Conservation (phyloP, 805 yeast species). For the Myxozyma neotropica region DNA sequence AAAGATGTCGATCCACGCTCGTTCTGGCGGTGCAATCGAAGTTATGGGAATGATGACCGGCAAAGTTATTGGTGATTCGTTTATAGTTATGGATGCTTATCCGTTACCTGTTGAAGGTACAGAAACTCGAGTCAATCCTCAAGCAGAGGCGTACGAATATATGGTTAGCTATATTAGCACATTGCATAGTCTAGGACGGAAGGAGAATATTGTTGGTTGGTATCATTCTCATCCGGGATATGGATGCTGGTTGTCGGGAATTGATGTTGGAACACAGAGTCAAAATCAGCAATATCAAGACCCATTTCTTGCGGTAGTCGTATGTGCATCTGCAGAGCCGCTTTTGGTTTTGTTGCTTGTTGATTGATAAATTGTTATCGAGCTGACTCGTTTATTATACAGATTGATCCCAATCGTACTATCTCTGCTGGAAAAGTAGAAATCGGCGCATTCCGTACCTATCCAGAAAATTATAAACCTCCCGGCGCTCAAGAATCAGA, state of each 20-base stretch:
- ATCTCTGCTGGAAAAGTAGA: constrained; percentile 65
- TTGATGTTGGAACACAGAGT: constrained; percentile 86
- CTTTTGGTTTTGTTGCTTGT: too few relatives aligned
- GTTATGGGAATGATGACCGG: constrained; percentile 97
- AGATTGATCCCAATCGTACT: constrained; percentile 75
- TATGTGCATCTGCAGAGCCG: constrained; percentile 15
- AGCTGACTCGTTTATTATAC: too few relatives aligned
- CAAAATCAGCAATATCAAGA: constrained; percentile 88
- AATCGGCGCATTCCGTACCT: constrained; percentile 87
- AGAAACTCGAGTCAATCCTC: constrained; percentile 93
- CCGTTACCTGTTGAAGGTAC: constrained; percentile 94
- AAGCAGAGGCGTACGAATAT: constrained; percentile 89
- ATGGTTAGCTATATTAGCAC: constrained; percentile 81
- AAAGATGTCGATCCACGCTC: constrained; percentile 79
- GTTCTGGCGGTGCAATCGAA: constrained; percentile 83
- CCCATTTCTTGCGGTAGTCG: constrained; percentile 85
- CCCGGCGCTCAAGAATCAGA: constrained; percentile 24
- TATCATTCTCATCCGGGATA: constrained; percentile 96
- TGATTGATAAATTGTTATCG: too few relatives aligned
- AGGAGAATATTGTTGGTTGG: constrained; percentile 91
- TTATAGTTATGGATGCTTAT: constrained; percentile 78
- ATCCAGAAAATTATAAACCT: constrained; percentile 46
- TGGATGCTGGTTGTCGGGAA: constrained; percentile 94
- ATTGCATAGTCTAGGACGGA: constrained; percentile 53
- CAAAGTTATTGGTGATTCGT: constrained; percentile 54